Base-by-base conservation (phyloP, 306 rosid genomes). In the Coriaria nepalensis region DNA sequence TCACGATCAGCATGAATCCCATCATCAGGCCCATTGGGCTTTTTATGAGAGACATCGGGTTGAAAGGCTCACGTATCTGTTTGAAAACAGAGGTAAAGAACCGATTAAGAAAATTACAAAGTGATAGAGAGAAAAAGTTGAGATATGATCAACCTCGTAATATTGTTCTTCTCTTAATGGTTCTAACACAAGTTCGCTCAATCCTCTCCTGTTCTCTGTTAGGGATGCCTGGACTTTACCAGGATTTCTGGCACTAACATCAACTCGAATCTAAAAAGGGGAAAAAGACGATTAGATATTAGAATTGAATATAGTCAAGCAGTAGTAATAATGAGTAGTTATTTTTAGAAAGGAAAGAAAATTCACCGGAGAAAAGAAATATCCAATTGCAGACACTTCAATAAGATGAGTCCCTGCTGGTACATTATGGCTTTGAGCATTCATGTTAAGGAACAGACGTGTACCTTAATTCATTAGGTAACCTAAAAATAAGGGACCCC, bases 21-120 rank as follows among this genome's bases (percentile, higher is more conserved):
- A 85, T 50, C 98, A 90, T 90, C 81, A 90, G 73, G 65, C 95
- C 98, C 98, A 90, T 90, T 14, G 98, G 98, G 67, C 96, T 90
- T 61, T 90, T 90, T 66, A 85, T 94, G 41, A 90, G 10, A 55
- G 95, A 75, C 96, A 85, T 73, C 40, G 85, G 36, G 60, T 72
- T 60, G 73, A 90, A 90, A 40, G 98, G 98, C 63, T 90, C 98
- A 65, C 98, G 83, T 62, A 77, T 48, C 98, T 90, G 76, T 53
- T 50, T 37, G 43, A 45, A 38, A 65, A 51, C 62, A 65, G 48
- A 71, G 34, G 65, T 34, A 38, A 72, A 36, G 45, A 59, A 51
- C 50, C 47, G 36, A 59, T 20, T 20, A 20, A 20, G 29, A 56
- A 45, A 52, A 41, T 52, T 14, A 45, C 56, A 32, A 52, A 49